A percentile compares a stretch with the other conserved stretches of the same genome.
These are phyloP conservation scores for Xylaria sp. DNA, from an alignment of 2,329 filamentous ascomycete genomes.

Conservation along the genomic window DNA sequence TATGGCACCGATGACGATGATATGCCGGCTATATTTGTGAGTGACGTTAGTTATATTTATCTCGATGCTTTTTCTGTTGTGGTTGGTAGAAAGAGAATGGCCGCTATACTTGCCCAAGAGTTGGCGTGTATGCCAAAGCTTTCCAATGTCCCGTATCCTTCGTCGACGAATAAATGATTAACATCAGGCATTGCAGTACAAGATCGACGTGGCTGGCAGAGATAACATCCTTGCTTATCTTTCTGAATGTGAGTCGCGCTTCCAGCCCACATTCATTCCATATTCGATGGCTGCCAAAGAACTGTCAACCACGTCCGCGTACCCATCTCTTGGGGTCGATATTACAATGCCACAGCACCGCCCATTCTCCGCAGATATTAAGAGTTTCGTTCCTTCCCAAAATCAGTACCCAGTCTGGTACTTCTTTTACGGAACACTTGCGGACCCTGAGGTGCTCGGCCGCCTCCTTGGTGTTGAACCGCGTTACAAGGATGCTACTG, in stretches of 20 bases:
- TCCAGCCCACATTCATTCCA: constrained; percentile 24
- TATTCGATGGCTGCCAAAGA: constrained; percentile 27
- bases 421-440: constrained; percentile 57
- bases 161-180: not conserved
- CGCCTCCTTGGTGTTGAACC: constrained; percentile 45
- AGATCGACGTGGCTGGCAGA: constrained; percentile 12
- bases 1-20: constrained; percentile 24
- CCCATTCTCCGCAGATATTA: not conserved
- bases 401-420: constrained; percentile 52
- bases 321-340: constrained; percentile 31
- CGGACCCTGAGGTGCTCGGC: constrained; percentile 46
- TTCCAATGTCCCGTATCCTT: not conserved
- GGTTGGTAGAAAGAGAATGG: not conserved
- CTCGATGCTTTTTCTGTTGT: not conserved
- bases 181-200: constrained; percentile 8
- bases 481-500: constrained; percentile 15
- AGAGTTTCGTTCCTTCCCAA: constrained; percentile 17
- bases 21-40: constrained; percentile 12
- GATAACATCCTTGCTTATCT: constrained; percentile 19
- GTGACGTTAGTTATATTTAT: not conserved
- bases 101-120: no score
- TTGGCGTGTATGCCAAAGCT: not conserved
- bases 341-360: constrained; percentile 30
- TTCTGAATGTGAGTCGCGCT: not conserved
- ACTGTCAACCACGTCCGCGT: constrained; percentile 19